Evolutionary conservation across 2,329 filamentous ascomycete species (phyloP), one percentile per base, ranked within the genome.

Genomic region (Colletotrichum neosansevieriae): DNA sequence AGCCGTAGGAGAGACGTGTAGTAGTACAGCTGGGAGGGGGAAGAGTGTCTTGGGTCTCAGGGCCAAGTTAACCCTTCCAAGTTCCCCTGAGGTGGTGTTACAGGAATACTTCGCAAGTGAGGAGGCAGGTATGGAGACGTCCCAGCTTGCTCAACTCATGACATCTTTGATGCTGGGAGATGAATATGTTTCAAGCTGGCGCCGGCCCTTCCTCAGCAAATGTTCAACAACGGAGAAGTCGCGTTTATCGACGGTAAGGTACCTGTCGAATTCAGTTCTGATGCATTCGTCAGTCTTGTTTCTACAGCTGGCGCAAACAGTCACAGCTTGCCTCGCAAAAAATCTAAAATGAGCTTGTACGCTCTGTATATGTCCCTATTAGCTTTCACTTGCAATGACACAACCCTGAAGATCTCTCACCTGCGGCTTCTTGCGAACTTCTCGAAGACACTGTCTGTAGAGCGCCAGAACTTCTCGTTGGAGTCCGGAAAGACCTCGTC

Each of bases 161-260:
- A 97, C 90, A 77, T 96, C 93, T 75, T 89, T 93, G 74, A 97
- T 94, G 3, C 91, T 91, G 29, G 92, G 89, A 6, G 91, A 88
- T n/a, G 91, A 88, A 79, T 96, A 96, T 51, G 90, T 87, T 71
- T 97, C 93, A 17, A 98, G 83, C 77, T 97, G 94, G 50, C 93
- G 87, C 45, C 88, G 86, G 21, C 94, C 94, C 77, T 93, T 95
- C 69, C 94, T 88, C 58, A 98, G 77, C 38, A 97, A 82, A 77
- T 93, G 96, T 79, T 98, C 94, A 65, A 98, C 91, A 6, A 94
- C 91, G 15, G 86, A 84, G 79, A 97, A 97, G 76, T 97, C 94
- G 73, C 93, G 94, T 80, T 93, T 96, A 78, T 92, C 90, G 63
- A 97, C 78, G 9, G 78, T 76, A 12, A 88, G 76, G 75, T 92